Percentiles rank a stretch among this genome's conserved stretches.
These are phyloP conservation scores for Afroboletus lepidellus DNA, from an alignment of 1,284 basidiomycete species.

Conservation along the genomic window DNA sequence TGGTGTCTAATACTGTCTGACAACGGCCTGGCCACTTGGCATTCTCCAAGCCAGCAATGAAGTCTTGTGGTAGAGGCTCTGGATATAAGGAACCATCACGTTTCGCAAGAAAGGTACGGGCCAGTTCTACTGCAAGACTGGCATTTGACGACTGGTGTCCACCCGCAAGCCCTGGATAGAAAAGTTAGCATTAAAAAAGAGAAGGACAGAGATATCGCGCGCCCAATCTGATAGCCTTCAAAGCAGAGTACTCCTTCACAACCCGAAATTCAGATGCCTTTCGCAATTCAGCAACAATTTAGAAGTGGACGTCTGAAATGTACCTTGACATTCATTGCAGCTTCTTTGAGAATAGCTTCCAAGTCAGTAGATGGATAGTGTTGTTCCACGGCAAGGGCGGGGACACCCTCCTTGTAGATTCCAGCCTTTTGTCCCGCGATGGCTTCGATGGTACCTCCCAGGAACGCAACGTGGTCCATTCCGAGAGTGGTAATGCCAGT, in stretches of 20 bases:
- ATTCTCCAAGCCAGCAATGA: conserved; percentile 62
- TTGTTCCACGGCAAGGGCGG: conserved; percentile 84
- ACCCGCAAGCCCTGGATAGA: conserved; percentile 75
- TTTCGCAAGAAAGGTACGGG: conserved; percentile 60
- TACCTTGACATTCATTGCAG: conserved; percentile 69
- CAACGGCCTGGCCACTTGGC: conserved; percentile 97
- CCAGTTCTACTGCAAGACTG: conserved; percentile 78
- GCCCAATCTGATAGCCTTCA: conserved; percentile 67
- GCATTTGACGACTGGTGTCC: conserved; percentile 90
- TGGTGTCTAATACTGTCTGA: conserved; percentile 74
- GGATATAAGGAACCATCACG: conserved; percentile 17
- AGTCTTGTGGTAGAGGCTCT: conserved; percentile 48
- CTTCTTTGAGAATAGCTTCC: conserved; percentile 61
- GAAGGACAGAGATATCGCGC: conserved; percentile 13
- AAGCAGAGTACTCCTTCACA: conserved; percentile 45
- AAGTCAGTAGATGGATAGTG: conserved; percentile 72
- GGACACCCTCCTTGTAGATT: conserved; percentile 91
- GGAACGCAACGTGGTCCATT: conserved; percentile 88
- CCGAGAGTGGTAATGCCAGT: conserved; percentile 92
- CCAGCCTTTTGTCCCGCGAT: conserved; percentile 97
- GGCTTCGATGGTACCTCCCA: conserved; percentile 87
- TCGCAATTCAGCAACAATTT: neutral
- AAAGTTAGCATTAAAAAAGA: conserved; percentile 2
- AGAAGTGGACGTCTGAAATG: neutral
- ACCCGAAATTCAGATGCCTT: conserved; percentile 70